These are phyloP conservation scores for Pistacia vera DNA, from an alignment of 345 rosid genomes.

Conservation along the genomic window DNA sequence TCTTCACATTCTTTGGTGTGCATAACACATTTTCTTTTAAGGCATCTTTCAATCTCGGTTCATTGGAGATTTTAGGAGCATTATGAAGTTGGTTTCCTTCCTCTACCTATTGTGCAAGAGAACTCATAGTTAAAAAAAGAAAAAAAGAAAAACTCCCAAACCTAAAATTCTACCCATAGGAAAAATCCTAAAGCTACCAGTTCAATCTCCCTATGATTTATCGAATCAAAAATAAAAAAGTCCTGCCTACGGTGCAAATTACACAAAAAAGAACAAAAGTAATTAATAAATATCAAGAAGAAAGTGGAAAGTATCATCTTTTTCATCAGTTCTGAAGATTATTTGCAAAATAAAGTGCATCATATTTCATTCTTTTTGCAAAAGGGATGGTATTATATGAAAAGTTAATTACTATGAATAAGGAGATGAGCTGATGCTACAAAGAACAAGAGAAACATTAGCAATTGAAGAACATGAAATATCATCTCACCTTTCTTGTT, in stretches of 20 bases:
- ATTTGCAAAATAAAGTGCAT: background rate
- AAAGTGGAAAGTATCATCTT: background rate
- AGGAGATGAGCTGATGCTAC: background rate
- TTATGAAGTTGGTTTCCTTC: conserved; percentile 29
- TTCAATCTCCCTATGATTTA: background rate
- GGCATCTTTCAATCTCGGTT: conserved; percentile 42
- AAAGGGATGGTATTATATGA: background rate
- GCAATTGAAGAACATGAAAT: background rate
- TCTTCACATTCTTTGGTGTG: conserved; percentile 25
- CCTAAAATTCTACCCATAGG: background rate
- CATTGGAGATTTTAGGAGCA: conserved; percentile 34
- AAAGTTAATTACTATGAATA: background rate
- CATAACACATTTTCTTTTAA: conserved; percentile 21
- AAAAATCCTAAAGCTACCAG: background rate
- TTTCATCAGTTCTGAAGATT: background rate
- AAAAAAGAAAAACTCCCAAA: background rate
- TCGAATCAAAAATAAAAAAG: background rate
- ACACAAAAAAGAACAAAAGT: background rate
- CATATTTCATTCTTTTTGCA: background rate
- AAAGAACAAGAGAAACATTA: background rate
- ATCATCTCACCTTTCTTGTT: conserved; percentile 69
- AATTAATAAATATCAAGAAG: background rate
- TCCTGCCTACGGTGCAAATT: background rate
- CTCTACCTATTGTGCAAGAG: conserved; percentile 42
- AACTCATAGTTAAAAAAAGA: background rate